Evolutionary conservation across 495 filamentous ascomycete genomes (phyloP), one percentile per base, ranked within the genome.

Genomic region (Talaromyces ruber): DNA sequence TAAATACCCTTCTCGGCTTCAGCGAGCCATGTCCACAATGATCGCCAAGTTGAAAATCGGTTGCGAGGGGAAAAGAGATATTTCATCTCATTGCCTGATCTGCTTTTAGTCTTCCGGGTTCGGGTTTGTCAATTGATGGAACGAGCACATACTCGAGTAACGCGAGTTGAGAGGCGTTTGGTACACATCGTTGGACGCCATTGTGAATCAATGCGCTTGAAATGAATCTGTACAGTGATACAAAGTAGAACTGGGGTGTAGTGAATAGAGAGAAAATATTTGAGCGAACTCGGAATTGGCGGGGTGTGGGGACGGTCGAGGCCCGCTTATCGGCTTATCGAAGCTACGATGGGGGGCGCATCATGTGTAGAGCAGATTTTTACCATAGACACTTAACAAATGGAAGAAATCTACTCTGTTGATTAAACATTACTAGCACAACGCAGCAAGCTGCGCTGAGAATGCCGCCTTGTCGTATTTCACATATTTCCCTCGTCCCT

Each of bases 401-500:
- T 37, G 11, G 7, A 37, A 2, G 9, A 37, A 8, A 37, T 43
- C 30, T n/a, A n/a, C n/a, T 32, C 30, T 32, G 30, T 32, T 11
- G 22, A 26, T 47, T 55, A 57, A 57, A 30, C 29, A 57, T 57
- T 30, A 34, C 54, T 57, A 75, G 29, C 64, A 66, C 55, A 81
- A 66, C 43, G 72, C 71, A 12, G 80, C 77, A 61, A 83, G 64
- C 58, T 80, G 74, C 24, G 77, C 74, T 51, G 81, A 73, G 57
- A 83, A 67, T 52, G 70, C 74, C 18, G 80, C 81, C 76, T 97
- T 97, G 75, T 97, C 92, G 71, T 94, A 98, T 79, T 93, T 96
- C 74, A 93, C 91, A 75, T 98, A 96, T 76, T 98, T 98, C 62
- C 92, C 92, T 71, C 90, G 90, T 32, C 94, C 92, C 75, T 94